Base-by-base conservation (phyloP, 75 land plant genomes). In the Picea sitchensis region DNA sequence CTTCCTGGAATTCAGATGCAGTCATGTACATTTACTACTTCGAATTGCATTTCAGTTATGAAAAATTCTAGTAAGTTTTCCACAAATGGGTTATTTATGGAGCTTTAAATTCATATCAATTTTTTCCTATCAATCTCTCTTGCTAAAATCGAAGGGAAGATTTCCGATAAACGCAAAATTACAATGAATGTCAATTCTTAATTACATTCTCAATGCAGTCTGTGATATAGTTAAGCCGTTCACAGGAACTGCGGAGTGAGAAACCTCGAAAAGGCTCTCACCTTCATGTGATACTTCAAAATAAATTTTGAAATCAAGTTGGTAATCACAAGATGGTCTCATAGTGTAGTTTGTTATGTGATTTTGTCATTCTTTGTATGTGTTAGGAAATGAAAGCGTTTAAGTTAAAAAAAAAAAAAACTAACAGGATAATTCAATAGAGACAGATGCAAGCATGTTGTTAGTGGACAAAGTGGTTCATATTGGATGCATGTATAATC, bases 151-250 rank as follows among this genome's bases (percentile, higher is more conserved):
- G 14, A 26, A 65, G 17, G 9, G 69, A 65, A 14, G 34, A 14
- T 32, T 65, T 36, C 18, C 20, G 18, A 67, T 67, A 17, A 14
- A 67, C 20, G 5, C 41, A 69, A 36, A 47, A 47, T 69, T 1
- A 1, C 7, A 18, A 69, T 2, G 0, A 18, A 2, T 34, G 31
- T 38, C 73, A 31, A 34, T 36, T 17, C 73, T 38, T 38, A 8
- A 69, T 69, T 69, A 15, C 21, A 69, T 38, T 69, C n/a, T n/a
- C 51, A 69, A 69, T 69, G 38, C 38, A n/a, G n/a, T 38, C 73
- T 17, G 7, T 41, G 6, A 26, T 26, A 26, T 6, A 6, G 73
- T 69, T 69, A 18, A 4, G 36, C 73, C 38, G n/a, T 18, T 17
- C 21, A 0, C 38, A 20, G 73, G 73, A 69, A 18, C 17, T 13